These are phyloP conservation scores for Karstenula rhodostoma DNA, from an alignment of 2,329 filamentous ascomycete species.

Conservation along the genomic window DNA sequence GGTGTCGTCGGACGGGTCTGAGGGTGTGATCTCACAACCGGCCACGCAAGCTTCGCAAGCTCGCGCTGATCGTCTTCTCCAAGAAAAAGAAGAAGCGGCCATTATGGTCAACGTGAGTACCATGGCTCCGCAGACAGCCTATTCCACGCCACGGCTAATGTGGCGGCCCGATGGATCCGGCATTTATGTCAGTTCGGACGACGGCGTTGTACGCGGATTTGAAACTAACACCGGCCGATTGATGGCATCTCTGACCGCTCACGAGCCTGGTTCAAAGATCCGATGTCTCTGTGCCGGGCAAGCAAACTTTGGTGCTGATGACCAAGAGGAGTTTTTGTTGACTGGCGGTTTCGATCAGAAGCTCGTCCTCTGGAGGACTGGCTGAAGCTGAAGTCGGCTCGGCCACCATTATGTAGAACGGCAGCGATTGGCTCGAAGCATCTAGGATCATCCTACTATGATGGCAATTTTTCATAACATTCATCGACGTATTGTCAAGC, in stretches of 20 bases:
- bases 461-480: neutral
- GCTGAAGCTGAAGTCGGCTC: neutral
- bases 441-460: neutral
- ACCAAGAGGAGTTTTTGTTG: slow-evolving; percentile 62
- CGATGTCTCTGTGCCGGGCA: slow-evolving; percentile 65
- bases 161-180: slow-evolving; percentile 70
- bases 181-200: slow-evolving; percentile 71
- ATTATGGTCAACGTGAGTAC: slow-evolving; percentile 68
- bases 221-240: slow-evolving; percentile 67
- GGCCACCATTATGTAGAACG: neutral
- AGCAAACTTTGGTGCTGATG: slow-evolving; percentile 41
- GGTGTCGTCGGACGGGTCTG: slow-evolving; percentile 11
- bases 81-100: slow-evolving; percentile 66
- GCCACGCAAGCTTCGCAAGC: slow-evolving; percentile 62
- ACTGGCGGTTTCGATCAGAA: slow-evolving; percentile 72
- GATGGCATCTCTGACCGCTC: slow-evolving; percentile 59
- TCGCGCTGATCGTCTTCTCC: slow-evolving; percentile 58
- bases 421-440: neutral
- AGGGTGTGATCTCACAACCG: slow-evolving; percentile 15
- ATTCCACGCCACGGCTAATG: slow-evolving; percentile 67
- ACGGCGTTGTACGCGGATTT: slow-evolving; percentile 67
- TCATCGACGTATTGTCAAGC: neutral
- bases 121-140: slow-evolving; percentile 69
- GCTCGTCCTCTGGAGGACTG: slow-evolving; percentile 63
- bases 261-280: slow-evolving; percentile 66